These are phyloP conservation scores for Naganishia onofrii DNA, from an alignment of 768 basidiomycete genomes.

Conservation along the genomic window DNA sequence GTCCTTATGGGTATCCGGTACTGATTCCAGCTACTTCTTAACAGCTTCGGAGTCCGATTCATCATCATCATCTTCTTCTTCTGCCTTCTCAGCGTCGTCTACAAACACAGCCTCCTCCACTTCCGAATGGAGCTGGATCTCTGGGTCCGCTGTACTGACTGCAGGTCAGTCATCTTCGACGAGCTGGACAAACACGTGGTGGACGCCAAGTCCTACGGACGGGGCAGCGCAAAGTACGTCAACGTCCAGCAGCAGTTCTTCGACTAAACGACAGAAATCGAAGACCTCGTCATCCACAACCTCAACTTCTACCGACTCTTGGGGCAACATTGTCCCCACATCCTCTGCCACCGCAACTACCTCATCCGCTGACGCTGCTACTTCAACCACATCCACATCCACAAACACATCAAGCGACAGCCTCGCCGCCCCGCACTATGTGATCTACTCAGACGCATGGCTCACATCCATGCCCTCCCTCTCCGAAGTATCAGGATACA, in stretches of 20 bases:
- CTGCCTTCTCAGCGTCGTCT: neutral
- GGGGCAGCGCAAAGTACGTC: neutral
- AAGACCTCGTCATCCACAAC: slow-evolving; percentile 1
- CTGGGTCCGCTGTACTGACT: neutral
- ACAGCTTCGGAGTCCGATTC: slow-evolving; percentile 1
- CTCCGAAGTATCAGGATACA: slow-evolving; percentile 38
- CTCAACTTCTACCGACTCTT: neutral
- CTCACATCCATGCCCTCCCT: slow-evolving; percentile 44
- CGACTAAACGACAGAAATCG: neutral
- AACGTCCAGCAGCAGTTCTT: neutral
- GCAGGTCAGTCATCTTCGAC: neutral
- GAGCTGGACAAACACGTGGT: slow-evolving; percentile 15
- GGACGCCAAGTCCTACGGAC: neutral
- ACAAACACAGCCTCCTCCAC: neutral
- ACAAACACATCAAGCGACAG: neutral
- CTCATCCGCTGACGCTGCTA: neutral
- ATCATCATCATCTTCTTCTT: neutral
- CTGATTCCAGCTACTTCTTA: neutral
- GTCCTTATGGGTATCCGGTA: neutral
- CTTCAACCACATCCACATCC: neutral
- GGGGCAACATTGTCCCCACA: neutral
- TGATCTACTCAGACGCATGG: slow-evolving; percentile 48
- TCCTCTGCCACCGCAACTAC: neutral
- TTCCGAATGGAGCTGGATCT: neutral
- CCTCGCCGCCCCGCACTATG: slow-evolving; percentile 40